Conservation (phyloP, 345 rosid genomes). For the Pistacia integerrima region DNA sequence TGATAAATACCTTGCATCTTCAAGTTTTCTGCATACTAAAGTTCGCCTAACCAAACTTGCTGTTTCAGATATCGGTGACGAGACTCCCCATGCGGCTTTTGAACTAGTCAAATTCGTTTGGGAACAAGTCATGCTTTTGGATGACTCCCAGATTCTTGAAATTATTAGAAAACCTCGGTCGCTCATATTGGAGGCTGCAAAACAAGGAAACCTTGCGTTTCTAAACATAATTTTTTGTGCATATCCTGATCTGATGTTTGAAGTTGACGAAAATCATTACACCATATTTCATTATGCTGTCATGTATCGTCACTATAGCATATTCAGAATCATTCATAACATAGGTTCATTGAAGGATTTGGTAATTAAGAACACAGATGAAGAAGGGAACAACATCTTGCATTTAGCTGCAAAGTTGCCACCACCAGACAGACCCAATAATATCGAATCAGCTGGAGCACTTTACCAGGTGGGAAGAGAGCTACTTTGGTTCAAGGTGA, state of each 20-base stretch:
- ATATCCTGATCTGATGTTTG: too few relatives aligned
- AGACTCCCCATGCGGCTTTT: not conserved
- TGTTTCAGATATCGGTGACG: not conserved
- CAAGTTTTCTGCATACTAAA: too few relatives aligned
- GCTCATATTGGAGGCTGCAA: not conserved
- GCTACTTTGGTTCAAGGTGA: constrained; percentile 29
- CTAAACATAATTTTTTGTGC: too few relatives aligned
- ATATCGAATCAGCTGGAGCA: constrained; percentile 20
- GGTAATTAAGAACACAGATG: not conserved
- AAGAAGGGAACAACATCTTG: too few relatives aligned
- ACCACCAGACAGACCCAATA: constrained; percentile 9
- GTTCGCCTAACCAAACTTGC: too few relatives aligned
- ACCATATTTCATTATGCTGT: too few relatives aligned
- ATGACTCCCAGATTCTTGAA: not conserved
- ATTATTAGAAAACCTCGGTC: not conserved
- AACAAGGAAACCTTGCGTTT: not conserved
- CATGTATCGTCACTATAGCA: constrained; percentile 11
- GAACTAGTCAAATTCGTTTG: not conserved
- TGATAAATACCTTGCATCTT: too few relatives aligned
- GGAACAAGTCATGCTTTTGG: not conserved
- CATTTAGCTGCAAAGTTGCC: constrained; percentile 28
- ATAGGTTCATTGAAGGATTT: constrained; percentile 9
- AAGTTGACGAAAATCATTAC: too few relatives aligned
- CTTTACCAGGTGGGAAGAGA: constrained; percentile 21
- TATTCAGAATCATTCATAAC: constrained; percentile 21